Evolutionary conservation across 73 alveolate genomes (phyloP), one percentile per base, ranked within the genome.

Genomic region (Effrenium voratum): DNA sequence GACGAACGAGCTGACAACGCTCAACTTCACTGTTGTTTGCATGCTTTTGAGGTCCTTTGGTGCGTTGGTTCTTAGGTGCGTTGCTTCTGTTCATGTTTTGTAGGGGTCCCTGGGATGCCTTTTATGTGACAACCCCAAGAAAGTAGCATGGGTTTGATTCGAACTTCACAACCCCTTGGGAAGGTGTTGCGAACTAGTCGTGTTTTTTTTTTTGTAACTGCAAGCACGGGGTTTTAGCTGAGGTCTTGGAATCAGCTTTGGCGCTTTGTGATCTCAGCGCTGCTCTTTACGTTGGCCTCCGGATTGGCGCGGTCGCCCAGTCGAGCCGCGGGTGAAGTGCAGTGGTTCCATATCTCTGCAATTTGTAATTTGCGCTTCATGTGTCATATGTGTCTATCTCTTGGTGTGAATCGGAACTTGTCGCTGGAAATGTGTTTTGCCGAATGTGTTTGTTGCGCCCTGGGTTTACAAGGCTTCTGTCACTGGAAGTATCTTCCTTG

Each of bases 221-320:
- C 66, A 52, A 19, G 66, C 63, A 8, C 19, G 63, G 63, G 63
- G 63, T 8, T 52, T 8, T 52, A 52, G 5, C 40, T 10, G 34
- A 80, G 94, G 94, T 85, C 94, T 3, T 66, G 94, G 60, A 41
- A 68, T 44, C 94, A 85, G 24, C 60, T 85, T n/a, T 66, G 49
- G 80, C 94, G 94, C 22, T 85, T 85, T 34, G 45, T 68, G 43
- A 32, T 85, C 45, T 26, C 63, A n/a, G 94, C 94, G 63, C 66
- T 85, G 59, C 80, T 85, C 34, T 85, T 85, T 63, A 85, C 94
- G 44, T 3, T 59, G n/a, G 94, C 82, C 16, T 68, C 75, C 26
- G 94, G 94, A n/a, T 45, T 85, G 47, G 94, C 60, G 34, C 34
- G 73, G 91, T 8, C 12, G 59, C 63, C 63, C 19, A n/a, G n/a